phyloP scores from a whole-genome alignment of 2,329 filamentous ascomycete genomes.

The Hypoxylon sp. region DNA sequence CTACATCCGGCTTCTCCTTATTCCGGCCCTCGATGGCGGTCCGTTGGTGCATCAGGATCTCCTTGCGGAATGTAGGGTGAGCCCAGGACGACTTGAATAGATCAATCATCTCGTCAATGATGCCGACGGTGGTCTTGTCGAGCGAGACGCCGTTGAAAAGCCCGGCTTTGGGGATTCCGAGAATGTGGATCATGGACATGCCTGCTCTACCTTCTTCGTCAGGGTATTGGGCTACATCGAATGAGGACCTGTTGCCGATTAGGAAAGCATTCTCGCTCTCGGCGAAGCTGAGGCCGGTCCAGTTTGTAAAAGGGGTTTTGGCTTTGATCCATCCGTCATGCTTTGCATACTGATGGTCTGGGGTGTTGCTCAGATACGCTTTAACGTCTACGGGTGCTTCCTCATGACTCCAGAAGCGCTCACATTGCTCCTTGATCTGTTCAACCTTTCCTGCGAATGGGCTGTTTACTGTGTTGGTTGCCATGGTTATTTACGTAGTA shows the following conservation, averaged over 20 bases:
- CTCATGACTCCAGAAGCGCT: constrained; percentile 23
- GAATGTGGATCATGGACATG: constrained; percentile 49
- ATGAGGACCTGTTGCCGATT: constrained; percentile 45
- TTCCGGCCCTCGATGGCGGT: constrained; percentile 15
- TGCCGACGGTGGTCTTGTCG: constrained; percentile 1
- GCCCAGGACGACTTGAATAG: constrained; percentile 39
- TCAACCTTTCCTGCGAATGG: constrained; percentile 34
- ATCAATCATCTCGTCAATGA: constrained; percentile 43
- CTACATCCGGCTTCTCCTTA: background rate
- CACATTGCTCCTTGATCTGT: constrained; percentile 33
- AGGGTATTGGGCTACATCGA: constrained; percentile 43
- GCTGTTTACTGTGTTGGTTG: background rate
- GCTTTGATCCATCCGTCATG: constrained; percentile 35
- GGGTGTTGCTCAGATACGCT: constrained; percentile 30
- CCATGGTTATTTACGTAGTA: constrained; percentile 12
- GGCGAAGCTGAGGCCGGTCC: constrained; percentile 9
- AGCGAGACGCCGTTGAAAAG: constrained; percentile 50
- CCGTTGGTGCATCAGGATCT: constrained; percentile 35
- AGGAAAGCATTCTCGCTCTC: constrained; percentile 26
- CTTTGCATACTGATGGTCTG: constrained; percentile 20
- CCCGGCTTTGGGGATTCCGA: constrained; percentile 39
- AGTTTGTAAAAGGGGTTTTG: constrained; percentile 37
- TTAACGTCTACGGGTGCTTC: constrained; percentile 34
- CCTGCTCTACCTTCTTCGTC: constrained; percentile 20
- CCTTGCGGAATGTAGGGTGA: constrained; percentile 2